Evolutionary conservation across 192 early-diverging fungal species (phyloP).

Genomic region (Gamsiella multidivaricata): DNA sequence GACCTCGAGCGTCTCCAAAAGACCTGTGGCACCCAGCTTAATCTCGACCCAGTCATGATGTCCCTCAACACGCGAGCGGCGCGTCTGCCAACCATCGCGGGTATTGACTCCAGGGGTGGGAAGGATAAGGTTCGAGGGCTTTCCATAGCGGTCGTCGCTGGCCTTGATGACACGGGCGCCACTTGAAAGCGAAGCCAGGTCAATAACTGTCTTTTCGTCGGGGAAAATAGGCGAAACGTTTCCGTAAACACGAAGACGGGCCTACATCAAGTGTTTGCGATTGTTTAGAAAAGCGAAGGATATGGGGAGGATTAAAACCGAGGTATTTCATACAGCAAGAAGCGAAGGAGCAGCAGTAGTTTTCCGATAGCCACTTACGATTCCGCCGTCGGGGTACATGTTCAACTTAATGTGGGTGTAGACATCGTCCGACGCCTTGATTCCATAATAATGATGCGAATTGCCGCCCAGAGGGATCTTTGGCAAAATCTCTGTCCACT

Average conservation of each 20-base stretch:
- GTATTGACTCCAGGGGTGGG: conserved; percentile 81
- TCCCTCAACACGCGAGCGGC: conserved; percentile 79
- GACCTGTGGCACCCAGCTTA: conserved; percentile 78
- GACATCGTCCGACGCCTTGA: conserved; percentile 58
- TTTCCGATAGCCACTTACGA: conserved; percentile 55
- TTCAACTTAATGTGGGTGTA: conserved; percentile 80
- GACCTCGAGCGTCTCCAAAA: conserved; percentile 74
- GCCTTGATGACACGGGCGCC: conserved; percentile 73
- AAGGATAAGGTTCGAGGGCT: conserved; percentile 80
- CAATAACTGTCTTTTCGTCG: conserved; percentile 58
- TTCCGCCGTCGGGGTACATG: conserved; percentile 87
- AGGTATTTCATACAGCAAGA: conserved; percentile 19
- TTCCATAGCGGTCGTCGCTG: conserved; percentile 87
- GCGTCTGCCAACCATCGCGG: conserved; percentile 95
- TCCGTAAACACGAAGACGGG: conserved; percentile 81
- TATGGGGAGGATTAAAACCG: no score
- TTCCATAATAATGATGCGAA: conserved; percentile 74
- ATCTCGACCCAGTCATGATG: conserved; percentile 86
- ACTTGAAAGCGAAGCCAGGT: conserved; percentile 75
- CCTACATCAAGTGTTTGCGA: conserved; percentile 49
- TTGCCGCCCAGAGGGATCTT: conserved; percentile 78
- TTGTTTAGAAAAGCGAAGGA: no score
- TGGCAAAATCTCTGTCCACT: conserved; percentile 70
- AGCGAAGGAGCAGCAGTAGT: no score
- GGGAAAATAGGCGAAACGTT: conserved; percentile 72